phyloP scores from a whole-genome alignment of 164 flowering plant species.

The Echeveria elegans region DNA sequence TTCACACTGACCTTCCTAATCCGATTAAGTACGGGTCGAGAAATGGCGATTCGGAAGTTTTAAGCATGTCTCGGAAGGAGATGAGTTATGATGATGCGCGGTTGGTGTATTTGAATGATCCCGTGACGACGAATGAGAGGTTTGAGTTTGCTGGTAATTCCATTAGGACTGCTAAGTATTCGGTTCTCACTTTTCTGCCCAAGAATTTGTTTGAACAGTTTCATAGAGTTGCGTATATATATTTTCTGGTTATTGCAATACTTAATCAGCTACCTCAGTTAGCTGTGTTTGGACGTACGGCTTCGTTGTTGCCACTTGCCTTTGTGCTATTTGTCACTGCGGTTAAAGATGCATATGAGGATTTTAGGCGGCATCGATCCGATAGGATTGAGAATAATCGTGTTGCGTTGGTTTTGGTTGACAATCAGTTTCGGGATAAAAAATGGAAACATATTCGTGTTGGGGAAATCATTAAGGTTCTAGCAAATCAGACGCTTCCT shows the following conservation, averaged over 20 bases:
- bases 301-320: constrained; percentile 78
- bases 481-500: constrained; percentile 68
- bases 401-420: constrained; percentile 39
- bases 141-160: constrained; percentile 72
- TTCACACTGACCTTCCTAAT: constrained; percentile 1
- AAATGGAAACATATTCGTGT: constrained; percentile 80
- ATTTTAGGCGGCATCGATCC: constrained; percentile 71
- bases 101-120: constrained; percentile 54
- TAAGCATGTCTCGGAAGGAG: constrained; percentile 61
- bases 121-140: constrained; percentile 55
- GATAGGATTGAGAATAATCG: constrained; percentile 85
- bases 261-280: constrained; percentile 94
- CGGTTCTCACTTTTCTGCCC: constrained; percentile 73
- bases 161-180: constrained; percentile 63
- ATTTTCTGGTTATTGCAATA: constrained; percentile 82
- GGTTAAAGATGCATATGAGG: constrained; percentile 91
- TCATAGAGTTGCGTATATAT: constrained; percentile 86
- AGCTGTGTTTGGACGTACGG: constrained; percentile 84
- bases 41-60: constrained; percentile 46
- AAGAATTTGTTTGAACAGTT: constrained; percentile 88
- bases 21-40: constrained; percentile 26
- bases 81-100: constrained; percentile 83
- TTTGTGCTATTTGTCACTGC: constrained; percentile 80
- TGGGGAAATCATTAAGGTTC: constrained; percentile 69
- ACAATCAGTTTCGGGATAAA: constrained; percentile 47